Percentiles rank a stretch among this genome's conserved stretches.
These are phyloP conservation scores for Asterophora parasitica DNA, from an alignment of 768 basidiomycete genomes.

Conservation along the genomic window DNA sequence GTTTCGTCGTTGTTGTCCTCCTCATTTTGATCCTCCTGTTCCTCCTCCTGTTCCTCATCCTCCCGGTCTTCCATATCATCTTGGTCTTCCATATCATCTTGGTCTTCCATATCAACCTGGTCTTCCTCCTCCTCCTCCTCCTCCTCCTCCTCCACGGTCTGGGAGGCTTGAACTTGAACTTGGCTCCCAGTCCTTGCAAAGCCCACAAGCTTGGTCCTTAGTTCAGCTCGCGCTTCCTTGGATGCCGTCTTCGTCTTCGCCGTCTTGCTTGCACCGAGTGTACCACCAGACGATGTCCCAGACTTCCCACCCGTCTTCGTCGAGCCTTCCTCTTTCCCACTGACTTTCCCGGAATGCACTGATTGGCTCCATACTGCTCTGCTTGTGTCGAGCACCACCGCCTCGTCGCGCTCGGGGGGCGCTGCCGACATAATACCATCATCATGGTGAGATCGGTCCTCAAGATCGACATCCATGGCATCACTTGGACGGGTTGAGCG, in stretches of 20 bases:
- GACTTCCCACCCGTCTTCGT: constrained; percentile 34
- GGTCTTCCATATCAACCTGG: neutral
- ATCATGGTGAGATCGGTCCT: neutral
- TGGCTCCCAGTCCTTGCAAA: constrained; percentile 52
- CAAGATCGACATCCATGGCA: constrained; percentile 11
- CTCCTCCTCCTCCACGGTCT: constrained; percentile 18
- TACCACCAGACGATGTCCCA: neutral
- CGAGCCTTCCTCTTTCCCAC: constrained; percentile 16
- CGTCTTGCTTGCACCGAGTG: neutral
- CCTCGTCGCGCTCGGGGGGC: neutral
- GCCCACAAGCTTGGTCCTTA: constrained; percentile 44
- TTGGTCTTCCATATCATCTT: neutral
- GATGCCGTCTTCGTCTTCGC: constrained; percentile 10
- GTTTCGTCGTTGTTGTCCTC: too few relatives aligned
- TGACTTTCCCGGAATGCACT: constrained; percentile 8
- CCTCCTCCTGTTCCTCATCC: too few relatives aligned
- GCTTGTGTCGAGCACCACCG: constrained; percentile 45
- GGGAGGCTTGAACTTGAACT: constrained; percentile 13
- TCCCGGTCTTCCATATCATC: too few relatives aligned
- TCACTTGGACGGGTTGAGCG: neutral
- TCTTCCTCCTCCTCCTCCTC: constrained; percentile 18
- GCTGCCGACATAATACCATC: neutral
- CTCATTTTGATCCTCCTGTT: constrained; percentile 8
- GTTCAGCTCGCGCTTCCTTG: constrained; percentile 18
- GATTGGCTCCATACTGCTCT: constrained; percentile 38